phyloP scores from a whole-genome alignment of 306 rosid species.

The Prunus kanzakura region DNA sequence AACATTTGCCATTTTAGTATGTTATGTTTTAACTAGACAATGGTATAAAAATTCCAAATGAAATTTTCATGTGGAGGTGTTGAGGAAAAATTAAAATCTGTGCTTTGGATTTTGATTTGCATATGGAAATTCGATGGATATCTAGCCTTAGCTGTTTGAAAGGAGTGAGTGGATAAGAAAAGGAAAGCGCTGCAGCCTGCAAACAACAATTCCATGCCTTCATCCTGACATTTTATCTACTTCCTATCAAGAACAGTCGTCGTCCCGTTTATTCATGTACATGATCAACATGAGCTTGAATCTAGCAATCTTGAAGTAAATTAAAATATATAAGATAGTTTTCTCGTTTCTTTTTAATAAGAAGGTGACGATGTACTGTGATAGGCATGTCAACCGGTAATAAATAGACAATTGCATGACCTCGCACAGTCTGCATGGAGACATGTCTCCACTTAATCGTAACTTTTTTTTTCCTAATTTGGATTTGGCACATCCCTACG shows the following conservation, averaged over 20 bases:
- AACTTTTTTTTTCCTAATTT: too few relatives aligned
- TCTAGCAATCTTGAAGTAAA: too few relatives aligned
- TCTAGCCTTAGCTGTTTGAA: not conserved
- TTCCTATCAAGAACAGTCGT: not conserved
- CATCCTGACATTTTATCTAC: not conserved
- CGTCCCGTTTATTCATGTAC: not conserved
- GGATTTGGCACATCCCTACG: too few relatives aligned
- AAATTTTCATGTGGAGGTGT: not conserved
- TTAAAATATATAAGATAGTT: too few relatives aligned
- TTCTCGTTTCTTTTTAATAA: too few relatives aligned
- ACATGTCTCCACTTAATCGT: too few relatives aligned
- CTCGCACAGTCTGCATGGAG: too few relatives aligned
- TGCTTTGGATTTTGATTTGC: not conserved
- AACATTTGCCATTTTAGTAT: too few relatives aligned
- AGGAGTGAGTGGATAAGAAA: not conserved
- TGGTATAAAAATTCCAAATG: not conserved
- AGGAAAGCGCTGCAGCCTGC: not conserved
- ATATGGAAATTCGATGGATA: not conserved
- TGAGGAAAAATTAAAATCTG: not conserved
- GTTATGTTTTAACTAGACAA: not conserved
- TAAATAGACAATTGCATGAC: too few relatives aligned
- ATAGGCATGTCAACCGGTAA: too few relatives aligned
- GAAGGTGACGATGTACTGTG: too few relatives aligned
- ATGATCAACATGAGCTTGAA: not conserved
- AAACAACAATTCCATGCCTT: not conserved